Conservation (phyloP, 164 flowering plant genomes). For the Magnolia kwangsiensis region DNA sequence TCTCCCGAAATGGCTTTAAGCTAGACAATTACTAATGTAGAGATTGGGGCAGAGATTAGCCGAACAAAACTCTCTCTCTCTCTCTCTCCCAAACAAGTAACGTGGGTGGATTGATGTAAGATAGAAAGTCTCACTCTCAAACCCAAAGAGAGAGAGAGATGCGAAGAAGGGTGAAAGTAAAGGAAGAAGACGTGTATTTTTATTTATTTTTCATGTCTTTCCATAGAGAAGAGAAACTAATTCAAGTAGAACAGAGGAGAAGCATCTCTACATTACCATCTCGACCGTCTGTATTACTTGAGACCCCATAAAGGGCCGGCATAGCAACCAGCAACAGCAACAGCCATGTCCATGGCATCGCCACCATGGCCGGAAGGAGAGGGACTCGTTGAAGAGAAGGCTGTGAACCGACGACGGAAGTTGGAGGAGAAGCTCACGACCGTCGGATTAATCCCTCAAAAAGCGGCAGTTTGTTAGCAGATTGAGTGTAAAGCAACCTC, state of each 20-base stretch:
- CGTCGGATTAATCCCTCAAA: background rate
- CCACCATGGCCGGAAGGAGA: background rate
- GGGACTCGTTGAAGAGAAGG: background rate
- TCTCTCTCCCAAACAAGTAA: too few species aligned
- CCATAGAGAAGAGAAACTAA: background rate
- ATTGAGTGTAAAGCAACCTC: conserved; percentile 1
- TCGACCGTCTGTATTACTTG: background rate
- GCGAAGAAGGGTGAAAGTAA: background rate
- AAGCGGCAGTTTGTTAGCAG: background rate
- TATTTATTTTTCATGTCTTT: background rate
- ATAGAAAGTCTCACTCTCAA: too few species aligned
- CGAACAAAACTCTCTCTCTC: too few species aligned
- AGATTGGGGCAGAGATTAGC: too few species aligned
- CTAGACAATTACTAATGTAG: too few species aligned
- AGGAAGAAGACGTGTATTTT: background rate
- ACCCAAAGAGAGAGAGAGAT: too few species aligned
- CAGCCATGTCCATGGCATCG: background rate
- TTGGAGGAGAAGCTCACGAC: background rate
- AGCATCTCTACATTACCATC: background rate
- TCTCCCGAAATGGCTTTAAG: too few species aligned
- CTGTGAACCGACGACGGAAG: background rate
- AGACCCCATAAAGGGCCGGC: background rate
- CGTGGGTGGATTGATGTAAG: too few species aligned
- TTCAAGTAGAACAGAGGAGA: background rate
- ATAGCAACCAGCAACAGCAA: background rate